These are phyloP conservation scores for Cyberlindnera mississippiensis DNA, from an alignment of 805 yeast species.

Conservation along the genomic window DNA sequence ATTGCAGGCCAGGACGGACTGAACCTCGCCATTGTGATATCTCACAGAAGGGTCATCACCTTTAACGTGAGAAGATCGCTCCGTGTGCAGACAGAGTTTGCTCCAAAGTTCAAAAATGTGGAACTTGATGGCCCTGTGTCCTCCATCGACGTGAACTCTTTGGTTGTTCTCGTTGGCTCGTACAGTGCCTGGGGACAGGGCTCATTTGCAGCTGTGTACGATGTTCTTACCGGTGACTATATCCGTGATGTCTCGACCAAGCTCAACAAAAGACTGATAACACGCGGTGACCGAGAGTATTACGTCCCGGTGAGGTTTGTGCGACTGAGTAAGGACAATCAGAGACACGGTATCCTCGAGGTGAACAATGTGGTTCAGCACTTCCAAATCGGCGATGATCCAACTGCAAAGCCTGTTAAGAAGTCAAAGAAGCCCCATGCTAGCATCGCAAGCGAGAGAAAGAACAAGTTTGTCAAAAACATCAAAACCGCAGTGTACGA, in stretches of 20 bases:
- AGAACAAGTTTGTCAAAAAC: slow-evolving; percentile 15
- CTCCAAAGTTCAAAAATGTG: slow-evolving; percentile 1
- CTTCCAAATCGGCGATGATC: slow-evolving; percentile 22
- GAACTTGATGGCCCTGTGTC: slow-evolving; percentile 12
- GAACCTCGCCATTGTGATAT: slow-evolving; percentile 20
- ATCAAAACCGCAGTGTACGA: slow-evolving; percentile 24
- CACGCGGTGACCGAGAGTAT: background rate
- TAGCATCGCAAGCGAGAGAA: slow-evolving; percentile 19
- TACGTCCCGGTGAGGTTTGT: slow-evolving; percentile 12
- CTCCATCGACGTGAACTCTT: slow-evolving; percentile 22
- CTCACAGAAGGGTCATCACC: slow-evolving; percentile 10
- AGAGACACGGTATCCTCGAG: slow-evolving; percentile 18
- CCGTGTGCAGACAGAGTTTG: slow-evolving; percentile 3
- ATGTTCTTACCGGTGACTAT: slow-evolving; percentile 20
- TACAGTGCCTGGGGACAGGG: slow-evolving; percentile 18
- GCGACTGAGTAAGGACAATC: slow-evolving; percentile 11
- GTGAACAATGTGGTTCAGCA: slow-evolving; percentile 21
- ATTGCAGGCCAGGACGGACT: slow-evolving; percentile 28
- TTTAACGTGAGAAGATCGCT: slow-evolving; percentile 16
- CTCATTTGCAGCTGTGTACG: slow-evolving; percentile 19
- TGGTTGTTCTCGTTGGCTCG: slow-evolving; percentile 21
- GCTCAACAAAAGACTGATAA: slow-evolving; percentile 18
- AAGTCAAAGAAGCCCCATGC: slow-evolving; percentile 13
- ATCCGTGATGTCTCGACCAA: slow-evolving; percentile 17
- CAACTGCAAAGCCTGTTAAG: slow-evolving; percentile 1